phyloP scores from a whole-genome alignment of 2,329 filamentous ascomycete species.

The Arthrobotrys megalospora region DNA sequence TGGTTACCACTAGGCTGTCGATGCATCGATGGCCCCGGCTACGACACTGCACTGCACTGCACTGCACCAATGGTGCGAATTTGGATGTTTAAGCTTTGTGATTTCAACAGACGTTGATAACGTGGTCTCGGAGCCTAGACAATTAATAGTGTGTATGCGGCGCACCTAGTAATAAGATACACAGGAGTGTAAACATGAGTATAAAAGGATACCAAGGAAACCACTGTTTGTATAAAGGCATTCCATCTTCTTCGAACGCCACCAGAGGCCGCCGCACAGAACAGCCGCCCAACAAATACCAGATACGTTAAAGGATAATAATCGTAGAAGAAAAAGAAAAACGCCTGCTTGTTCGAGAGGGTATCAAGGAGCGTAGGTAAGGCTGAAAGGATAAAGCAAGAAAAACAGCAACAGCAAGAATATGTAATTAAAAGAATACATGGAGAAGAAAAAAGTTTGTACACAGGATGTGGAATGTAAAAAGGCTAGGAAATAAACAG shows the following conservation, averaged over 20 bases:
- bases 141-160: neutral
- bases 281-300: neutral
- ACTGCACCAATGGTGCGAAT: neutral
- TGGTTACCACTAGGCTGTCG: neutral
- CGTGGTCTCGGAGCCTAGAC: neutral
- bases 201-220: too few species aligned
- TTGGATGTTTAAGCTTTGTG: too few species aligned
- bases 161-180: neutral
- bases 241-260: too few species aligned
- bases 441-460: neutral
- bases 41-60: neutral
- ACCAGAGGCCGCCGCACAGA: neutral
- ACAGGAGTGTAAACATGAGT: too few species aligned
- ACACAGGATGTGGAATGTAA: conserved; percentile 3
- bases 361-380: conserved; percentile 22
- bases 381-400: neutral
- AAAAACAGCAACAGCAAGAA: neutral
- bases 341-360: conserved; percentile 2
- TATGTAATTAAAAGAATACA: neutral
- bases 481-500: neutral
- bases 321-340: neutral
- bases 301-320: neutral
- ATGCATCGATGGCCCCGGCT: too few species aligned
- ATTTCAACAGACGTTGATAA: neutral
- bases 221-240: too few species aligned